Conservation (phyloP, 1,284 basidiomycete genomes). For the Cryptococcus sp. region DNA sequence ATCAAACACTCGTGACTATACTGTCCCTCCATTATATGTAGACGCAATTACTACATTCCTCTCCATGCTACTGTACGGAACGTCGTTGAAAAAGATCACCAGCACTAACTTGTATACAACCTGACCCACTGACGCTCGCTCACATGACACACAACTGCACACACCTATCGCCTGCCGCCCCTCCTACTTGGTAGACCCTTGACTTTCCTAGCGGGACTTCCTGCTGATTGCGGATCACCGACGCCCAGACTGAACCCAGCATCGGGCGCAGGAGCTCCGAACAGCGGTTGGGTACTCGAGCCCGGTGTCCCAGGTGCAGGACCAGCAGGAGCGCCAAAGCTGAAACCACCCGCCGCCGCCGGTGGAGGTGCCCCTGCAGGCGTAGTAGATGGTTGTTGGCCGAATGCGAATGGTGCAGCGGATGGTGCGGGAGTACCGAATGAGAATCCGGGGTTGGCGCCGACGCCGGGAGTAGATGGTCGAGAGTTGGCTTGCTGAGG, state of each 20-base stretch:
- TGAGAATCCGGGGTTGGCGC: background rate
- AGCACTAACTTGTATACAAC: background rate
- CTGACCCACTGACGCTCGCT: background rate
- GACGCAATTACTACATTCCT: too few relatives aligned
- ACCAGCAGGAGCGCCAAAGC: constrained; percentile 2
- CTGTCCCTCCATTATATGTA: too few relatives aligned
- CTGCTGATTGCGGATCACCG: constrained; percentile 11
- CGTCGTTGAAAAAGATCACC: too few relatives aligned
- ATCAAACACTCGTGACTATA: too few relatives aligned
- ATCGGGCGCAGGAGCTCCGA: constrained; percentile 7
- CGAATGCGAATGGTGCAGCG: background rate
- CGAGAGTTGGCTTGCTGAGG: background rate
- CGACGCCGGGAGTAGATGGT: background rate
- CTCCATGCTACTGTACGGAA: too few relatives aligned
- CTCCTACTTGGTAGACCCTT: constrained; percentile 20
- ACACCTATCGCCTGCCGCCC: constrained; percentile 13
- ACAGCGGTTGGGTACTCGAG: background rate
- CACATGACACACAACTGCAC: background rate
- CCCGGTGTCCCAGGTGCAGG: constrained; percentile 17
- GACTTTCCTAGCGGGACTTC: constrained; percentile 22
- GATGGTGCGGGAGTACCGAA: background rate
- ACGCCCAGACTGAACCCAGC: constrained; percentile 24
- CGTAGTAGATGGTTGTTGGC: background rate
- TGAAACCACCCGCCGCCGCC: background rate
- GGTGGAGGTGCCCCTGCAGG: constrained; percentile 5